Base-by-base conservation (phyloP, 2,329 filamentous ascomycete species). In the Didymosphaeria variabile region DNA sequence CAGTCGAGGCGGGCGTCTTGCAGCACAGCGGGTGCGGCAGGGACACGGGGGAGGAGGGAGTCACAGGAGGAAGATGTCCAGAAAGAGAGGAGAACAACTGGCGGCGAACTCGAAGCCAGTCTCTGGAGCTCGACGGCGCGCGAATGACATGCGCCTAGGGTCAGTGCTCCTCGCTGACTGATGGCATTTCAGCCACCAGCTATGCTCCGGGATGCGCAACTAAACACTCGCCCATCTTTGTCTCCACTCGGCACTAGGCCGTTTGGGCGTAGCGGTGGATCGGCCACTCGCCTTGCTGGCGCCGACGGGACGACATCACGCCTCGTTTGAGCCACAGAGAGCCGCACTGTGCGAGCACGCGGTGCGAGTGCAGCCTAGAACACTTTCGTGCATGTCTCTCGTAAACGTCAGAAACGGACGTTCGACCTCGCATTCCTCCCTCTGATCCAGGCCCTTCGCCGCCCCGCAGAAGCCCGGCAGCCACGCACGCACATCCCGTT, bases 141-240 rank as follows among this genome's bases (percentile, higher is more conserved):
- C 45, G 45, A 31, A 55, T 55, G 52, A 36, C 49, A 55, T 59
- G 19, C 17, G 49, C 40, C 32, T 38, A 1, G 34, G 56, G 57
- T 50, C 59, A 46, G 55, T 59, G 59, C 62, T 60, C 23, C 3
- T 21, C 36, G 62, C 62, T 64, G 58, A 61, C 56, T 59, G 59
- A 63, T 61, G 58, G 55, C 23, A 4, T 5, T 52, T 32, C 51
- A 45, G 55, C 51, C 51, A 56, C 45, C 23, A 55, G 21, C 17
- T n/a, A n/a, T n/a, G 38, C 38, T 19, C 38, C 38, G n/a, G 31
- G 3, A 17, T 17, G 47, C 26, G 26, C 32, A 29, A 21, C 50
- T 36, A 40, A 36, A 26, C 47, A 40, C 32, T 31, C 55, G 23
- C 26, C 23, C 38, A 36, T 17, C 53, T 57, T 57, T 53, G 58